Evolutionary conservation across 345 rosid species (phyloP), one percentile per base, ranked within the genome.

Genomic region (Rhizophora mangle): DNA sequence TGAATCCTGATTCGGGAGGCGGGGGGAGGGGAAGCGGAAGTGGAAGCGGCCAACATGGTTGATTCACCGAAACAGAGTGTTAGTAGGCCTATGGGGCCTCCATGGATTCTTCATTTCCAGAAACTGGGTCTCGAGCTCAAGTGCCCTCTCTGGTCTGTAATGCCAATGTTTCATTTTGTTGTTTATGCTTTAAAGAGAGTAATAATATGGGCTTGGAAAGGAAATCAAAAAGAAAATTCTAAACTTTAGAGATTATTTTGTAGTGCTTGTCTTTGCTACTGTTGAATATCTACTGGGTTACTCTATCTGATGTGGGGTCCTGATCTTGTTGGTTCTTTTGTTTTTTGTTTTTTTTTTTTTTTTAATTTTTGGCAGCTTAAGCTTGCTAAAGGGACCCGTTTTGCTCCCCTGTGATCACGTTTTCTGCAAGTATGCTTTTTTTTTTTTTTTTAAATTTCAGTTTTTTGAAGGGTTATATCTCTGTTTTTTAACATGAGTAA

Each of bases 361-460:
- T n/a, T n/a, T n/a, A n/a, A n/a, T n/a, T n/a, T n/a, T n/a, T 67
- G 72, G 72, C 88, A 93, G 98, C 67, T 84, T 90, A 68, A 68
- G 79, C 63, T 85, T 93, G 77, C 78, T 88, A 26, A 85, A 76
- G 27, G 75, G 68, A 19, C 96, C 98, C 1, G 60, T 71, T 74
- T 70, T 90, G 85, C 90, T 93, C 59, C 92, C 96, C 21, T 90
- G 98, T 70, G 85, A 87, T 32, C 98, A 93, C 71, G 72, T 90
- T 55, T 86, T 93, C 73, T 93, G 96, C 98, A 64, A 78, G 96
- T 92, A 63, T 27, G 86, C 15, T 59, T 5, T 29, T 3, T 58
- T 49, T 20, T 13, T 24, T 63, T 2, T 21, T 55, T 74, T 21
- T 58, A 2, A 13, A 22, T 21, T 8, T 37, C 20, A 5, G 60